These are phyloP conservation scores for Biscutella laevigata DNA, from an alignment of 441 rosid species.

Conservation along the genomic window DNA sequence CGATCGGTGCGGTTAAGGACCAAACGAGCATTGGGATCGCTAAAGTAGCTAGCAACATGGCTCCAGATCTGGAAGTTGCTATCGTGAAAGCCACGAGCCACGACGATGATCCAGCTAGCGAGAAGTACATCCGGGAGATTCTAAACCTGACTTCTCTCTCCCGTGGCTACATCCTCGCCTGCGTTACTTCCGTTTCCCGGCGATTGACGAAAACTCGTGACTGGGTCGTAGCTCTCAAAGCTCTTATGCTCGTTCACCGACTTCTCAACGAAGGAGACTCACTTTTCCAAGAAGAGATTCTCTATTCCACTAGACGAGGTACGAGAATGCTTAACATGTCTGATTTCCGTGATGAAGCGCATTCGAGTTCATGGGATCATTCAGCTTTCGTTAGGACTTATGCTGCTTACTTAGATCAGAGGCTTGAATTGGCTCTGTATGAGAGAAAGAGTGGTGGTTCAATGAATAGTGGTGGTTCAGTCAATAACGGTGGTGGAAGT, in stretches of 20 bases:
- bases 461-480: no score
- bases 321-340: slow-evolving; percentile 80
- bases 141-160: slow-evolving; percentile 62
- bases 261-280: slow-evolving; percentile 71
- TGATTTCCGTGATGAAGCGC: slow-evolving; percentile 90
- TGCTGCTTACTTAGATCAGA: slow-evolving; percentile 82
- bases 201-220: slow-evolving; percentile 85
- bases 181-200: slow-evolving; percentile 65
- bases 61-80: slow-evolving; percentile 94
- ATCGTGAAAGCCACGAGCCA: slow-evolving; percentile 95
- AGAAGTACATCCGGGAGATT: slow-evolving; percentile 70
- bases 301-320: slow-evolving; percentile 74
- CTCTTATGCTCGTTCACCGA: slow-evolving; percentile 63
- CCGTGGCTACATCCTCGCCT: slow-evolving; percentile 66
- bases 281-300: slow-evolving; percentile 69
- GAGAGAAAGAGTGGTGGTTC: slow-evolving; percentile 52
- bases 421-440: slow-evolving; percentile 56
- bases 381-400: slow-evolving; percentile 83
- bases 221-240: slow-evolving; percentile 87
- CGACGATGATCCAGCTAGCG: slow-evolving; percentile 80
- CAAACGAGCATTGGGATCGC: slow-evolving; percentile 90
- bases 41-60: slow-evolving; percentile 80
- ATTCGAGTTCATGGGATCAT: slow-evolving; percentile 93
- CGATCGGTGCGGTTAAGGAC: slow-evolving; percentile 92
- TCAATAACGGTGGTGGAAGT: slow-evolving; percentile 24